These are phyloP conservation scores for Nissolia schottii DNA, from an alignment of 306 rosid genomes.

Conservation along the genomic window DNA sequence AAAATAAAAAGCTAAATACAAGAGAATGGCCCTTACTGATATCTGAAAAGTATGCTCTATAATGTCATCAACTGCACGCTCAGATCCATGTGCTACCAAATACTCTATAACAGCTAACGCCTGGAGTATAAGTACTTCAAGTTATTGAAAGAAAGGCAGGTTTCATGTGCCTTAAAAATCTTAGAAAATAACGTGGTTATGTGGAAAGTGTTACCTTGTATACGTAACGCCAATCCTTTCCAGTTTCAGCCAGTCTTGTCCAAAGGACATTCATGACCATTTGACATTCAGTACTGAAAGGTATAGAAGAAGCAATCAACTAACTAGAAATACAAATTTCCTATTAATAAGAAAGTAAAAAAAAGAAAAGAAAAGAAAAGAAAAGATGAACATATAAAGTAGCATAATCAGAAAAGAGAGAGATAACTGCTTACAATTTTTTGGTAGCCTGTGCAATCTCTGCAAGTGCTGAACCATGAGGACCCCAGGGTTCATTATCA, in stretches of 20 bases:
- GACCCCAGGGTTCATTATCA: constrained; percentile 99
- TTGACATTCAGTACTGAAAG: constrained; percentile 89
- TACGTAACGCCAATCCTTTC: constrained; percentile 96
- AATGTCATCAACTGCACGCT: constrained; percentile 97
- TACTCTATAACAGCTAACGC: constrained; percentile 96
- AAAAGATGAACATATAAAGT: background rate
- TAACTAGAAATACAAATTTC: constrained; percentile 12
- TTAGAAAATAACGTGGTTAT: background rate
- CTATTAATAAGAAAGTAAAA: constrained; percentile 5
- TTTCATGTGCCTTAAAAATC: background rate
- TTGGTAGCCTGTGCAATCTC: constrained; percentile 96
- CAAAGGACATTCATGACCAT: constrained; percentile 97
- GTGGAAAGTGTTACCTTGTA: constrained; percentile 69
- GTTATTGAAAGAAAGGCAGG: constrained; percentile 19
- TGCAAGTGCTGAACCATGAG: constrained; percentile 90
- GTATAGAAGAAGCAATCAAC: constrained; percentile 30
- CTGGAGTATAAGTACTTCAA: constrained; percentile 47
- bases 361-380: background rate
- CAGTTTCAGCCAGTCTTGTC: constrained; percentile 91
- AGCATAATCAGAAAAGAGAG: background rate
- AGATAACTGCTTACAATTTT: constrained; percentile 58
- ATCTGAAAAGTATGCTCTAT: constrained; percentile 96
- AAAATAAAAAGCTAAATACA: constrained; percentile 10
- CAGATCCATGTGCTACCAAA: constrained; percentile 89
- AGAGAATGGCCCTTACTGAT: constrained; percentile 51